Evolutionary conservation across 2,329 filamentous ascomycete species (phyloP).

Genomic region (Talaromyces albobiverticillius): DNA sequence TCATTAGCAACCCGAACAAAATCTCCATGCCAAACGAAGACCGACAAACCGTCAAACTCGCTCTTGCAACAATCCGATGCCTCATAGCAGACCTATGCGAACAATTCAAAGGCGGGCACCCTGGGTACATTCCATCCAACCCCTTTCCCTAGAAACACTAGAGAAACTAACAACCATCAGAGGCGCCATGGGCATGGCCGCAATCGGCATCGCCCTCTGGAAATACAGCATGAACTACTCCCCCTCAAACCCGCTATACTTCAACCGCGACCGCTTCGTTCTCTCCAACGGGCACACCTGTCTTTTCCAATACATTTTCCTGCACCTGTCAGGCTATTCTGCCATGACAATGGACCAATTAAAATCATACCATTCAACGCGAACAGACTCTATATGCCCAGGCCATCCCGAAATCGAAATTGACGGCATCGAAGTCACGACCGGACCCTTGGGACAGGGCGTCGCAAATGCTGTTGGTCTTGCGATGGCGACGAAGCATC

Average conservation of each 20-base stretch:
- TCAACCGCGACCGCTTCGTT: conserved; percentile 63
- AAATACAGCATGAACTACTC: conserved; percentile 63
- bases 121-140: conserved; percentile 60
- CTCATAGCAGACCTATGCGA: conserved; percentile 67
- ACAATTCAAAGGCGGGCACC: conserved; percentile 68
- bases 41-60: conserved; percentile 38
- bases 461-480: conserved; percentile 59
- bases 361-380: conserved; percentile 53
- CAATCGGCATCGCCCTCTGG: conserved; percentile 59
- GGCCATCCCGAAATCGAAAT: conserved; percentile 52
- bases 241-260: conserved; percentile 54
- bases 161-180: conserved; percentile 26
- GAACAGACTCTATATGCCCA: conserved; percentile 51
- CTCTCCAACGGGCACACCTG: conserved; percentile 61
- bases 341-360: conserved; percentile 57
- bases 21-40: background rate
- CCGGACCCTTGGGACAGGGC: conserved; percentile 57
- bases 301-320: conserved; percentile 54
- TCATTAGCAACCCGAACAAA: too few species aligned
- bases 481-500: conserved; percentile 56
- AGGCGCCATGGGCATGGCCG: conserved; percentile 55
- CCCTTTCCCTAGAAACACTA: too few species aligned
- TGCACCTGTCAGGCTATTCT: conserved; percentile 54
- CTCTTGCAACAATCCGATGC: conserved; percentile 59
- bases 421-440: conserved; percentile 57